phyloP scores from a whole-genome alignment of 176 grass and related monocot species.

The Aechmea fasciata region DNA sequence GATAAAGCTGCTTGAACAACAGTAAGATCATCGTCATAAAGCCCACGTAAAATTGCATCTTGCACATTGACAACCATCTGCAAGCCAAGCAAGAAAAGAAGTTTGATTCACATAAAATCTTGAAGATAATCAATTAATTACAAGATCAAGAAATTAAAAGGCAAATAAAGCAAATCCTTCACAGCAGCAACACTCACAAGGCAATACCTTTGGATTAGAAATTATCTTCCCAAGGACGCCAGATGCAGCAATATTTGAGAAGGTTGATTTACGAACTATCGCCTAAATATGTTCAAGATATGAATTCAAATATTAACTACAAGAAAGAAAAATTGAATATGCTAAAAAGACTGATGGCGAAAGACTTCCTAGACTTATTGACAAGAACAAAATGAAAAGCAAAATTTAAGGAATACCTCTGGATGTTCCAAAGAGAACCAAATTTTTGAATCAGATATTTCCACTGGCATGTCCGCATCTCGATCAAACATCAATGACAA shows the following conservation, averaged over 20 bases:
- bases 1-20: constrained; percentile 92
- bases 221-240: constrained; percentile 34
- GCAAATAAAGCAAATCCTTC: background rate
- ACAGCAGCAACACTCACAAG: background rate
- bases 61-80: constrained; percentile 65
- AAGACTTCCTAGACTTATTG: too few relatives aligned
- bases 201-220: constrained; percentile 47
- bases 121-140: background rate
- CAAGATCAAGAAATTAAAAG: background rate
- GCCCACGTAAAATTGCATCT: constrained; percentile 56
- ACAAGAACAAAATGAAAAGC: too few relatives aligned
- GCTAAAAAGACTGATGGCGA: background rate
- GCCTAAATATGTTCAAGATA: constrained; percentile 29
- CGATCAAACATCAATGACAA: constrained; percentile 42
- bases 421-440: constrained; percentile 94
- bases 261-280: constrained; percentile 46
- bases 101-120: background rate
- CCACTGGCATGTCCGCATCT: constrained; percentile 30
- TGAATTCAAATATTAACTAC: too few relatives aligned
- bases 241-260: constrained; percentile 64
- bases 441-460: constrained; percentile 59
- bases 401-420: constrained; percentile 43
- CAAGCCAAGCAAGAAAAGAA: constrained; percentile 21
- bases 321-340: too few relatives aligned
- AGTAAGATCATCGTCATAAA: constrained; percentile 76